Conservation (phyloP, 2,329 filamentous ascomycete species). For the Claviceps purpurea region DNA sequence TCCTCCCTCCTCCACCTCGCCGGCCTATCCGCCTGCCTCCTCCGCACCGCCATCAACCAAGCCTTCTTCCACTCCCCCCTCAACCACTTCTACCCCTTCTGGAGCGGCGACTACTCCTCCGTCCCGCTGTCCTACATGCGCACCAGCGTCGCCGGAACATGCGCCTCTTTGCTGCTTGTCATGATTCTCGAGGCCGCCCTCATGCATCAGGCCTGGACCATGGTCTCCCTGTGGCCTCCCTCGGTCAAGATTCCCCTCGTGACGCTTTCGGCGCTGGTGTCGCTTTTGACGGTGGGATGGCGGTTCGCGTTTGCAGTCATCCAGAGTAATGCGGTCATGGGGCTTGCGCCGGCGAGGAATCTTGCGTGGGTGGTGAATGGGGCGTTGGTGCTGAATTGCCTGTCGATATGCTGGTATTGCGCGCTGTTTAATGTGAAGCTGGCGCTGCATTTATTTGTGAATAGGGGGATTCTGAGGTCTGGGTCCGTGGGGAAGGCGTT, state of each 20-base stretch:
- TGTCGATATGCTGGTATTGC: constrained; percentile 39
- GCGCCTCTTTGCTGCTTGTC: constrained; percentile 30
- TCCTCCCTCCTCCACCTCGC: constrained; percentile 53
- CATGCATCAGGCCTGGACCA: constrained; percentile 37
- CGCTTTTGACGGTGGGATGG: constrained; percentile 18
- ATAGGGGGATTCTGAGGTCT: constrained; percentile 31
- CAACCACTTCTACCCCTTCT: constrained; percentile 46
- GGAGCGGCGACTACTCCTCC: constrained; percentile 38
- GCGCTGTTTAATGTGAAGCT: constrained; percentile 41
- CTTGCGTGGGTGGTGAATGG: constrained; percentile 25
- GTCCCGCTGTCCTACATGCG: constrained; percentile 28
- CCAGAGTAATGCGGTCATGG: constrained; percentile 21
- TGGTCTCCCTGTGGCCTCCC: constrained; percentile 34
- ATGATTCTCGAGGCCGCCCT: constrained; percentile 33
- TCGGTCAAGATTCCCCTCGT: constrained; percentile 19
- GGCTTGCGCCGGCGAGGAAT: constrained; percentile 9
- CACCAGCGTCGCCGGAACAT: constrained; percentile 25
- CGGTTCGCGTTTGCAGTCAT: constrained; percentile 22
- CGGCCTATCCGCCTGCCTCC: constrained; percentile 45
- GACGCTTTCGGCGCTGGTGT: constrained; percentile 21
- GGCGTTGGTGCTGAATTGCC: constrained; percentile 25
- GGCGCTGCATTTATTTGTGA: constrained; percentile 31
- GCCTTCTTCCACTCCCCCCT: constrained; percentile 49
- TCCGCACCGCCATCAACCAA: constrained; percentile 43
- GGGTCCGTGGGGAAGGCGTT: constrained; percentile 17